phyloP scores from a whole-genome alignment of 2,329 filamentous ascomycete species.

The Teratosphaeria epicoccoides region DNA sequence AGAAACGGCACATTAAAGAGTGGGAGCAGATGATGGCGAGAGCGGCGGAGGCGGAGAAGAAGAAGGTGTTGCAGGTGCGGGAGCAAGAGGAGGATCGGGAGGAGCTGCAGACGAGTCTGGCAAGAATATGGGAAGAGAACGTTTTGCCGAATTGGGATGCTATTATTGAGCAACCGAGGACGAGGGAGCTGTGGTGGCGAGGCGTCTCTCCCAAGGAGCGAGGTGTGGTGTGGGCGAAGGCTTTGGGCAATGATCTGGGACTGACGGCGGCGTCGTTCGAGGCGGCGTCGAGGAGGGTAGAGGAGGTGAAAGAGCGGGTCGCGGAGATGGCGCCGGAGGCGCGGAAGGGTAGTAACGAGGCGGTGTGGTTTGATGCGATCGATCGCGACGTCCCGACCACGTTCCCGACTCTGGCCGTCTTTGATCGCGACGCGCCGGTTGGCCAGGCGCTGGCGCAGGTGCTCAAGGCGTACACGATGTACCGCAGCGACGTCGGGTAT shows the following conservation, averaged over 20 bases:
- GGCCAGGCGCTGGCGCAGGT: slow-evolving; percentile 60
- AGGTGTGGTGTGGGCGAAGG: slow-evolving; percentile 57
- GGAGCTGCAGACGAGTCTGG: slow-evolving; percentile 39
- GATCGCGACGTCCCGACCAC: slow-evolving; percentile 55
- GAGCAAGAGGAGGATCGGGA: slow-evolving; percentile 43
- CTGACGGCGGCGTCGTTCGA: slow-evolving; percentile 57
- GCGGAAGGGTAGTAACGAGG: slow-evolving; percentile 40
- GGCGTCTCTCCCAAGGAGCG: slow-evolving; percentile 62
- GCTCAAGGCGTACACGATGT: slow-evolving; percentile 69
- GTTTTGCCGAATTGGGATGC: slow-evolving; percentile 66
- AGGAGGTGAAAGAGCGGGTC: slow-evolving; percentile 49
- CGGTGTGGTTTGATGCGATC: slow-evolving; percentile 54
- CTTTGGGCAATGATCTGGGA: slow-evolving; percentile 63
- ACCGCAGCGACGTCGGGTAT: slow-evolving; percentile 71
- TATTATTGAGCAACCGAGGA: slow-evolving; percentile 57
- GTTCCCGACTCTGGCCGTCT: slow-evolving; percentile 64
- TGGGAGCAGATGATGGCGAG: slow-evolving; percentile 73
- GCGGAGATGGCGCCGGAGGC: slow-evolving; percentile 35
- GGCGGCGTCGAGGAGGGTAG: slow-evolving; percentile 58
- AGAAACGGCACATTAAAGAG: slow-evolving; percentile 75
- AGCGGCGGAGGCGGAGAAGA: slow-evolving; percentile 47
- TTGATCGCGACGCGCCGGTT: slow-evolving; percentile 53
- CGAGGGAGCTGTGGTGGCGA: slow-evolving; percentile 72
- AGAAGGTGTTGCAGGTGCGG: slow-evolving; percentile 38
- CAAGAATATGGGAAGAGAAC: slow-evolving; percentile 62